These are phyloP conservation scores for Hysterangium stoloniferum DNA, from an alignment of 768 basidiomycete species.

Conservation along the genomic window DNA sequence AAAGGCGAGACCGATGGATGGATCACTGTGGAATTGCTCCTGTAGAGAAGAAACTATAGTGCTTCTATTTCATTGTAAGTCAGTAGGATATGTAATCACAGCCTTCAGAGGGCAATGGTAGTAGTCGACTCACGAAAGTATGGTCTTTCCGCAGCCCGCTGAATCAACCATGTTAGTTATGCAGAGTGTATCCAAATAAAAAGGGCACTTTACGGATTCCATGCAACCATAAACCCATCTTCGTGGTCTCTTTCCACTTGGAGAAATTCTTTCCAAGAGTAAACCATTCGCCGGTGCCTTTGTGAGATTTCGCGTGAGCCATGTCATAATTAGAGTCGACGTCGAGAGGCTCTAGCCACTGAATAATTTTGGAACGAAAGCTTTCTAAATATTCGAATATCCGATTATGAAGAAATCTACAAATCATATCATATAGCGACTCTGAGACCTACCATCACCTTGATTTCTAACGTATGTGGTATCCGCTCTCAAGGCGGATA, in stretches of 20 bases:
- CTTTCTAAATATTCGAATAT: not conserved
- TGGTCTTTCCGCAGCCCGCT: not conserved
- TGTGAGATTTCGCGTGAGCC: not conserved
- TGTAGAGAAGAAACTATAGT: too few species aligned
- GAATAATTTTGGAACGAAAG: not conserved
- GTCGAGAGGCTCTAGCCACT: not conserved
- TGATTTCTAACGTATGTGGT: too few species aligned
- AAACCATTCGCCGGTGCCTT: not conserved
- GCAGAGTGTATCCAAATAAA: not conserved
- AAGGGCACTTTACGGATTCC: not conserved
- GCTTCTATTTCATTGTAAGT: not conserved
- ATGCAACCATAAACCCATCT: not conserved
- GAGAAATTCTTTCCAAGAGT: not conserved
- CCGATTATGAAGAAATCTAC: too few species aligned
- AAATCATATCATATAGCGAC: too few species aligned
- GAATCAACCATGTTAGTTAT: too few species aligned
- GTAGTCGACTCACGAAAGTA: not conserved
- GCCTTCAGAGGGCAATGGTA: too few species aligned
- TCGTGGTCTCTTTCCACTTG: not conserved
- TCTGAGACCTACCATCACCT: too few species aligned
- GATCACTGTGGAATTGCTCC: not conserved
- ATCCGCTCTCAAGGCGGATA: too few species aligned
- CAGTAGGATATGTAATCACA: not conserved
- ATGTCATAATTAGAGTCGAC: too few species aligned
- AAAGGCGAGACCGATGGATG: conserved; percentile 13